phyloP scores from a whole-genome alignment of 495 filamentous ascomycete species.

The Amorphotheca resinae region DNA sequence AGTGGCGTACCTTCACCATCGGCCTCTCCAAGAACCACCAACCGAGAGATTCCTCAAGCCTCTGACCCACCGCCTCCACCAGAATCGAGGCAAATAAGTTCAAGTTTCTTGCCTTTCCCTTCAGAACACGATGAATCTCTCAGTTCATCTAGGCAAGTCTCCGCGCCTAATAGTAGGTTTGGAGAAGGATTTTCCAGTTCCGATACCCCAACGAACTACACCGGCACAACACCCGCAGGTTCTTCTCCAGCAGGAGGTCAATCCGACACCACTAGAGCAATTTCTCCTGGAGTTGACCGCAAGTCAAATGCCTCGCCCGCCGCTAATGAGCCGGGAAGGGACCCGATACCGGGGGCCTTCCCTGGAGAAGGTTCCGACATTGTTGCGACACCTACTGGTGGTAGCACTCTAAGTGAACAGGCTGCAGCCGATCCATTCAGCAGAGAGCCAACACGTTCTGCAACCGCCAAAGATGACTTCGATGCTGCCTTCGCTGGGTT shows the following conservation, averaged over 20 bases:
- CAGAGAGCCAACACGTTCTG: conserved; percentile 21
- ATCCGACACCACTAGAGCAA: conserved; percentile 19
- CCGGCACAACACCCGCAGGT: conserved; percentile 24
- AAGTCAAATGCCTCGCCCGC: conserved; percentile 18
- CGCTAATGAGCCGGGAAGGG: conserved; percentile 20
- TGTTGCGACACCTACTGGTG: conserved; percentile 32
- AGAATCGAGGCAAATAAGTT: conserved; percentile 59
- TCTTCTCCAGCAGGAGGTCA: conserved; percentile 17
- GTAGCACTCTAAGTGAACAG: conserved; percentile 28
- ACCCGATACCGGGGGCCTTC: conserved; percentile 44
- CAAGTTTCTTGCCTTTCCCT: conserved; percentile 55
- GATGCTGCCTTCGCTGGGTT: conserved; percentile 43
- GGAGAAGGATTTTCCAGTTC: conserved; percentile 40
- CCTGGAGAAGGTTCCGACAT: conserved; percentile 39
- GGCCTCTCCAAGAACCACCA: conserved; percentile 6
- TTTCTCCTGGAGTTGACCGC: conserved; percentile 19
- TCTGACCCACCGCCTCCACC: conserved; percentile 35
- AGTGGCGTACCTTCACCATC: conserved; percentile 12
- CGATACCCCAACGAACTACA: conserved; percentile 46
- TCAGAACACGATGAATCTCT: conserved; percentile 48
- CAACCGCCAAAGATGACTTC: conserved; percentile 55
- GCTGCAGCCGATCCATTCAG: conserved; percentile 19
- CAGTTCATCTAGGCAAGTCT: conserved; percentile 66
- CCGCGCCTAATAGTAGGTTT: conserved; percentile 65
- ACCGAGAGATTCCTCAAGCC: conserved; percentile 4